Conservation (phyloP, 805 yeast genomes). For the Dipodascopsis uninucleata region DNA sequence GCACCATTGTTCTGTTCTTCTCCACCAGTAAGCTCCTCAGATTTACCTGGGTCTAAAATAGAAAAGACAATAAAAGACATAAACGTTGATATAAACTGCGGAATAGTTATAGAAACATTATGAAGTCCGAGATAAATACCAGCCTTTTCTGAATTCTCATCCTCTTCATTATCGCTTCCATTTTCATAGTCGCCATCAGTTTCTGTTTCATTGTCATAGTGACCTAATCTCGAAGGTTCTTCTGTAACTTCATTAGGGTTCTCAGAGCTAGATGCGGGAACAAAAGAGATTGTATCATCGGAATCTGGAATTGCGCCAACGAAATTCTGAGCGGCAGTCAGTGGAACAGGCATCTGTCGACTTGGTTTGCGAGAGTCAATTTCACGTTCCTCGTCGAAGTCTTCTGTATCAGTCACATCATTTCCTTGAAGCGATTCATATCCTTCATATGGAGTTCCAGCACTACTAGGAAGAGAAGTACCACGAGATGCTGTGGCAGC, state of each 20-base stretch:
- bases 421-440: no score
- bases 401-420: no score
- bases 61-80: slow-evolving; percentile 39
- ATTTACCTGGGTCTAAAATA: slow-evolving; percentile 27
- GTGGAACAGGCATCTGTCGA: slow-evolving; percentile 3
- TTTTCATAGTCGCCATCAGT: slow-evolving; percentile 13
- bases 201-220: slow-evolving; percentile 5
- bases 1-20: slow-evolving; percentile 35
- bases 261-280: no score
- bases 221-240: not conserved
- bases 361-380: slow-evolving; percentile 5
- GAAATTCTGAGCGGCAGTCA: not conserved
- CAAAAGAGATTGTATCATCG: no score
- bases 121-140: slow-evolving; percentile 42
- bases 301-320: slow-evolving; percentile 14
- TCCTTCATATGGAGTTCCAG: no score
- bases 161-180: slow-evolving; percentile 1
- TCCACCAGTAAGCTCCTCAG: slow-evolving; percentile 22
- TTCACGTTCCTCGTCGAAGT: no score
- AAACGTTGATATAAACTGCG: slow-evolving; percentile 41
- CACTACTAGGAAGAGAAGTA: no score
- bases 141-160: slow-evolving; percentile 31
- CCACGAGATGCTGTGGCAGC: no score
- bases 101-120: slow-evolving; percentile 40
- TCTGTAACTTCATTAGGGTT: not conserved